These are phyloP conservation scores for Podospora comata DNA, from an alignment of 495 filamentous ascomycete genomes.

Conservation along the genomic window DNA sequence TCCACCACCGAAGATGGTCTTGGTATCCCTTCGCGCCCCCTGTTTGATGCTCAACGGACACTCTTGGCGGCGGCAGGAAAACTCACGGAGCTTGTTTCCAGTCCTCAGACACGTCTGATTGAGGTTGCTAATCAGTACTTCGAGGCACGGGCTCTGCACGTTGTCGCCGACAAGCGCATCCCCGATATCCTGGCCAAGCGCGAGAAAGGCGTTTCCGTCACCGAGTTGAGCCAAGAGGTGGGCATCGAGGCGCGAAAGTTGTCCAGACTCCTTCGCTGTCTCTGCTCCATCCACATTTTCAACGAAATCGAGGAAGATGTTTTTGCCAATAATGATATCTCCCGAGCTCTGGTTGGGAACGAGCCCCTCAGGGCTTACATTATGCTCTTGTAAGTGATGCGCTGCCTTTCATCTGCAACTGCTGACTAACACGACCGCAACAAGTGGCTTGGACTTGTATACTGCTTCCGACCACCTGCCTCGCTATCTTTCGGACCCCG, in stretches of 20 bases:
- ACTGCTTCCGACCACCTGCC: neutral
- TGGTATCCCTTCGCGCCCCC: neutral
- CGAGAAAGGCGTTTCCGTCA: neutral
- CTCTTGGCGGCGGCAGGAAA: constrained; percentile 2
- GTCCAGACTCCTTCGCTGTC: neutral
- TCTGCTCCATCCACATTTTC: constrained; percentile 2
- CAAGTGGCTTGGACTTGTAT: neutral
- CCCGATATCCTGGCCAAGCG: neutral
- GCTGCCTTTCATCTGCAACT: neutral
- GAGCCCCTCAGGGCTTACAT: neutral
- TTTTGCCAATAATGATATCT: neutral
- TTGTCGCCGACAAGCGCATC: neutral
- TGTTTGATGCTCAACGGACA: neutral
- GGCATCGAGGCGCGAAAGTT: neutral
- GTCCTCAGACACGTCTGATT: neutral
- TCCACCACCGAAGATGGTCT: neutral
- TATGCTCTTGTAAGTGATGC: neutral
- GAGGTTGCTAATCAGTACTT: neutral
- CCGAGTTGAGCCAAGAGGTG: neutral
- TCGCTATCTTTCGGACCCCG: neutral
- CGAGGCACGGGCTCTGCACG: neutral
- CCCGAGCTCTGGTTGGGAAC: neutral
- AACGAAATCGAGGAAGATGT: neutral
- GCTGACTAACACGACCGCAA: neutral
- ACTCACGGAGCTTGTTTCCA: neutral